These are phyloP conservation scores for Teunomyces cretensis DNA, from an alignment of 805 yeast genomes.

Conservation along the genomic window DNA sequence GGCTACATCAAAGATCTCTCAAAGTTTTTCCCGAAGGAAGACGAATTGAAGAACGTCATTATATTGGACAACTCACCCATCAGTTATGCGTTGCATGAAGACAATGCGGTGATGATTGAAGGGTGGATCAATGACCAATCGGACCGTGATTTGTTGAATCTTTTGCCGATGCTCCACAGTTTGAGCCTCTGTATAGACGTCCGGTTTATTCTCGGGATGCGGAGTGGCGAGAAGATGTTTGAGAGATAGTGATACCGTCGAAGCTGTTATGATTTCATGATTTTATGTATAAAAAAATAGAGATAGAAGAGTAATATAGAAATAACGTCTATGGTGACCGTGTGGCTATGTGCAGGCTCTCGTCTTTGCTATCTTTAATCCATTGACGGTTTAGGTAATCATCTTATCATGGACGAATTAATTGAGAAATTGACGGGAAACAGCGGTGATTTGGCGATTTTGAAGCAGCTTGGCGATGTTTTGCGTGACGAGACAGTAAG, in stretches of 20 bases:
- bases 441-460: not conserved
- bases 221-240: conserved; percentile 67
- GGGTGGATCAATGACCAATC: conserved; percentile 98
- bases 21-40: conserved; percentile 55
- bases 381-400: not conserved
- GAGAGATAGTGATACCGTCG: conserved; percentile 21
- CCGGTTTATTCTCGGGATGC: conserved; percentile 69
- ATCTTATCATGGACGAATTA: not conserved
- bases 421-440: not conserved
- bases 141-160: conserved; percentile 76
- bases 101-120: conserved; percentile 89
- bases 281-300: not conserved
- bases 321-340: too few relatives aligned
- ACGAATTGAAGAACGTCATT: conserved; percentile 65
- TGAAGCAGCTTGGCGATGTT: conserved; percentile 7
- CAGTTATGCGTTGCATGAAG: conserved; percentile 78
- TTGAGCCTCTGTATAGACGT: conserved; percentile 83
- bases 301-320: not conserved
- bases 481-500: conserved; percentile 9
- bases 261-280: not conserved
- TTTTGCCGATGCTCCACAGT: conserved; percentile 77
- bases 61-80: conserved; percentile 93
- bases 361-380: too few relatives aligned
- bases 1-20: conserved; percentile 69
- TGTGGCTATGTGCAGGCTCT: too few relatives aligned